These are phyloP conservation scores for Colletotrichum horii DNA, from an alignment of 2,329 filamentous ascomycete genomes.

Conservation along the genomic window DNA sequence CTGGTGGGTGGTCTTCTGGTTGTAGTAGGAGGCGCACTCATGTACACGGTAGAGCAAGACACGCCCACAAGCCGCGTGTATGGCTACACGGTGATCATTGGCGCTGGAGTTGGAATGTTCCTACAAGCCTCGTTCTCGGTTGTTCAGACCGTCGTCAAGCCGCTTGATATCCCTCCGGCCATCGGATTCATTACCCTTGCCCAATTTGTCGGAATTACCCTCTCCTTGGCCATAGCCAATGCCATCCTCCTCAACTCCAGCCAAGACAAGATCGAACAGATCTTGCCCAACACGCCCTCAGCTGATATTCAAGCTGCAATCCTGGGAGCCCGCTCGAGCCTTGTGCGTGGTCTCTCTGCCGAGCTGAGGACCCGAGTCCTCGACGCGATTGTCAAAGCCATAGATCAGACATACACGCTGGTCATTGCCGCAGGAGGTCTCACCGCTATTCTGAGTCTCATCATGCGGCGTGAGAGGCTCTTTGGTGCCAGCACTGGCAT, in stretches of 20 bases:
- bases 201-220: not conserved
- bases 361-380: not conserved
- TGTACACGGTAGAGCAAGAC: conserved; percentile 23
- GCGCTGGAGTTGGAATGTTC: conserved; percentile 38
- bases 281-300: not conserved
- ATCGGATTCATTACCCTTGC: conserved; percentile 38
- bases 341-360: not conserved
- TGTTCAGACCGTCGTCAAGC: conserved; percentile 35
- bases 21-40: conserved; percentile 36
- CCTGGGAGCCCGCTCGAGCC: not conserved
- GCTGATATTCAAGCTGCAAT: not conserved
- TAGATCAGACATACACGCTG: conserved; percentile 30
- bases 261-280: not conserved
- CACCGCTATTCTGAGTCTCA: conserved; percentile 31
- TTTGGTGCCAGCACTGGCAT: conserved; percentile 21
- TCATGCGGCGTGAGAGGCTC: conserved; percentile 39
- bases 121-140: conserved; percentile 39
- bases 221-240: not conserved
- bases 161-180: conserved; percentile 29
- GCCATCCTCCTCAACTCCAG: not conserved
- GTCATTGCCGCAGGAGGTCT: conserved; percentile 36
- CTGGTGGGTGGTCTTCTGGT: conserved; percentile 36
- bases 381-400: not conserved
- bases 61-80: conserved; percentile 32
- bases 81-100: conserved; percentile 42